Conservation (phyloP, 108 stramenopile genomes). For the Chaetoceros tenuissimus region DNA sequence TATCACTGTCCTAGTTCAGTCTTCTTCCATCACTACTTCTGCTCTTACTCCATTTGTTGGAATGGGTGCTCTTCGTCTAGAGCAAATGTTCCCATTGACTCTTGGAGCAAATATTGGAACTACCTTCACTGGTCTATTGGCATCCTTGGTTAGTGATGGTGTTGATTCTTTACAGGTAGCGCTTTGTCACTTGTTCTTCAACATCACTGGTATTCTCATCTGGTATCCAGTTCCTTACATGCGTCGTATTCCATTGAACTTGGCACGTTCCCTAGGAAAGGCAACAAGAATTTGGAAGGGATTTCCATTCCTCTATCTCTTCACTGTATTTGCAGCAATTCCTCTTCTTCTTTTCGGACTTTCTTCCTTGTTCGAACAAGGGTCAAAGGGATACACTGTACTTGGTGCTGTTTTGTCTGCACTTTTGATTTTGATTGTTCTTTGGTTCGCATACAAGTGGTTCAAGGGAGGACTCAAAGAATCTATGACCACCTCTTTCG, state of each 20-base stretch:
- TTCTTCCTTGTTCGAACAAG: slow-evolving; percentile 38
- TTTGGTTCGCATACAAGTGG: slow-evolving; percentile 32
- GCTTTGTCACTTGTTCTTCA: slow-evolving; percentile 76
- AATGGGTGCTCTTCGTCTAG: slow-evolving; percentile 55
- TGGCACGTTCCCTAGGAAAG: slow-evolving; percentile 52
- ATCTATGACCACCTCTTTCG: too few relatives aligned
- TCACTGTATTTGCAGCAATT: slow-evolving; percentile 51
- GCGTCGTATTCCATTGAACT: slow-evolving; percentile 51
- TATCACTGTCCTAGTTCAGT: slow-evolving; percentile 78
- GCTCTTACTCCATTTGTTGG: slow-evolving; percentile 81
- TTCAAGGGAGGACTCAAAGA: slow-evolving; percentile 1
- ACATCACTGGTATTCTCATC: slow-evolving; percentile 63
- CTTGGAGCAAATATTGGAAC: slow-evolving; percentile 87
- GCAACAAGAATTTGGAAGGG: slow-evolving; percentile 40
- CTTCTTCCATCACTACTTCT: slow-evolving; percentile 73
- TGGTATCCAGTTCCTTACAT: slow-evolving; percentile 78
- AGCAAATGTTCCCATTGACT: slow-evolving; percentile 78
- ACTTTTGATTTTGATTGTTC: slow-evolving; percentile 17
- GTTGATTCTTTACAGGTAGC: slow-evolving; percentile 60
- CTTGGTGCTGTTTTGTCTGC: slow-evolving; percentile 51
- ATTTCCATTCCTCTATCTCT: slow-evolving; percentile 59
- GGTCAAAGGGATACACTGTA: slow-evolving; percentile 47
- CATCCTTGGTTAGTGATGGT: slow-evolving; percentile 57
- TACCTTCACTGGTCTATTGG: slow-evolving; percentile 62
- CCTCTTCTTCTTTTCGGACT: slow-evolving; percentile 52